Base-by-base conservation (phyloP, 805 yeast genomes). In the Saccharomycopsis microspora region DNA sequence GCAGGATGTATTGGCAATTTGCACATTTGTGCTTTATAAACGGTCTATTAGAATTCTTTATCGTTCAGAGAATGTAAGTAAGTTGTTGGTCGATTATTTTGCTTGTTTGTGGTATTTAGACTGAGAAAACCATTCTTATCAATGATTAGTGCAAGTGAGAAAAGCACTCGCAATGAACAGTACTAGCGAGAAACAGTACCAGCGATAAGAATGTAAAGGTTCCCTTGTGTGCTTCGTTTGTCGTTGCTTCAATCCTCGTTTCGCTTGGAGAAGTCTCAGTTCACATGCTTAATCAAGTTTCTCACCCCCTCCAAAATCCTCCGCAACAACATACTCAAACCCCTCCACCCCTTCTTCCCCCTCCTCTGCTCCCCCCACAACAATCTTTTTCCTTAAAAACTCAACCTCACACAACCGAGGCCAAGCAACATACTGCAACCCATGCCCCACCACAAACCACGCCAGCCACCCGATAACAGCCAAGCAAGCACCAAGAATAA, bases 361-460 rank as follows among this genome's bases (percentile, higher is more conserved):
- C 5, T 32, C 42, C 8, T 43, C 46, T 9, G 27, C 42, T 7
- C 8, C 30, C 9, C 39, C 47, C 4, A 48, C 34, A 5, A 52
- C 30, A 29, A 44, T 44, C 27, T 36, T 38, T 33, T 47, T 52
- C 38, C 39, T 60, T 34, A 83, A 67, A 59, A 70, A 83, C 41
- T 79, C 85, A 45, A 81, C 61, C 8, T 77, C 75, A 30, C 73
- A 66, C 52, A 93, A 72, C 59, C 74, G 78, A 29, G 99, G 99
- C 99, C 99, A 93, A 64, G 83, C 82, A 48, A 93, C 97, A 67
- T 76, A 93, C 61, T 90, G 96, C 57, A 82, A 68, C 10, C 97
- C 96, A 58, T 88, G 73, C 37, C 60, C 61, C 11, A 72, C 28
- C 39, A 83, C 61, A 50, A 66, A 72, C 33, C 60, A 64, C n/a